Evolutionary conservation across 495 filamentous ascomycete species (phyloP), one percentile per base, ranked within the genome.

Genomic region (Saxophila tyrrhenica): DNA sequence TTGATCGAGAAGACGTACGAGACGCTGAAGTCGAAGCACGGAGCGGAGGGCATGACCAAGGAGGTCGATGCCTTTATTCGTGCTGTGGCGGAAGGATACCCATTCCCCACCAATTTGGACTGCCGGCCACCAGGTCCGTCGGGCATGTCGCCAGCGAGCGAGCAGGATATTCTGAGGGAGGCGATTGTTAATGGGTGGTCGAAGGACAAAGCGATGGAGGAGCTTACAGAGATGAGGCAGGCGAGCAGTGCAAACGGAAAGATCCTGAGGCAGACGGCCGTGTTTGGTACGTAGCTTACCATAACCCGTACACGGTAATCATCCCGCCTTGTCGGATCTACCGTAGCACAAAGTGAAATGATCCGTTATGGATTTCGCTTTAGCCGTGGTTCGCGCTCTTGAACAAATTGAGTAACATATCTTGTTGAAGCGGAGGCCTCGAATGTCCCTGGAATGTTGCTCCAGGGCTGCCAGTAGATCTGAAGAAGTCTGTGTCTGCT

Each of bases 81-180:
- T 17, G 70, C 73, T 21, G 57, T 78, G 32, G 75, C 64, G 8
- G 75, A 77, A 39, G 77, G 75, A n/a, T 80, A 80, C 60, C 70
- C 75, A 24, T 79, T 80, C 50, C 77, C 76, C 16, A 76, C 76
- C 17, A 78, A 80, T 63, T 55, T 79, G 54, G 77, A 79, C 63
- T 62, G 62, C 22, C 58, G 73, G 35, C 73, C 73, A 2, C 76
- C 76, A 3, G 70, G 67, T 43, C 69, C 71, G 11, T 67, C 64
- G 60, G 73, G 76, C 0, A 78, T 78, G 76, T 75, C 76, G 50
- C 76, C 76, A 38, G 70, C 73, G 62, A 74, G 71, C 57, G 76
- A 79, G 65, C 73, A 75, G 65, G 69, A 76, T 52, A 23, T 78
- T 16, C n/a, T 79, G 41, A 21, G 67, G 23, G 61, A 69, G 52